Evolutionary conservation across 371 early-diverging fungal species (phyloP).

Genomic region (Mortierella sp.): DNA sequence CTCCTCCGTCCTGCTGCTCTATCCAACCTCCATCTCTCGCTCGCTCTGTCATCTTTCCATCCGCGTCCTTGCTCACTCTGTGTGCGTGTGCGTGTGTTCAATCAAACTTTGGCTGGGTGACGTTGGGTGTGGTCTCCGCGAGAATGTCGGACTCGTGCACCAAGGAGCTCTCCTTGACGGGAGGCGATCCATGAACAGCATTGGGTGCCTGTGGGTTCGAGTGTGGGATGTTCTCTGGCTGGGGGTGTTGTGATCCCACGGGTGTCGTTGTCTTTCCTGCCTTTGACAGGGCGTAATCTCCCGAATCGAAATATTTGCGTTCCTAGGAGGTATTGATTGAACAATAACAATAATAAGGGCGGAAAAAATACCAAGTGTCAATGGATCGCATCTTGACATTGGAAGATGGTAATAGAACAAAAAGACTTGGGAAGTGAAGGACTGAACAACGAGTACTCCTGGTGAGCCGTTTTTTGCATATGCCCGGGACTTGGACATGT

Average conservation of each 20-base stretch:
- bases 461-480: too few species aligned
- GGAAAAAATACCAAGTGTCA: neutral
- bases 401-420: too few species aligned
- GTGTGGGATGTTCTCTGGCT: constrained; percentile 95
- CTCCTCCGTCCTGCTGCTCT: too few species aligned
- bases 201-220: constrained; percentile 76
- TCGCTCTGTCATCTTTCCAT: neutral
- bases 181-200: constrained; percentile 63
- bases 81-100: neutral
- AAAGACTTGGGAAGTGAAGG: too few species aligned
- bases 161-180: constrained; percentile 76
- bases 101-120: constrained; percentile 19
- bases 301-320: constrained; percentile 98
- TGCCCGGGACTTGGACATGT: too few species aligned
- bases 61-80: neutral
- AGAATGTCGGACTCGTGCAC: constrained; percentile 66
- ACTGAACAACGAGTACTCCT: too few species aligned
- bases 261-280: constrained; percentile 89
- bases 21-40: neutral
- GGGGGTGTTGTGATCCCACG: constrained; percentile 93
- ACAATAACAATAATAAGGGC: neutral
- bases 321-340: constrained; percentile 63
- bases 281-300: constrained; percentile 96
- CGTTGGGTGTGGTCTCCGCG: constrained; percentile 15
- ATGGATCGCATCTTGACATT: too few species aligned